Conservation (phyloP, 805 yeast species). For the Hanseniaspora clermontiae region DNA sequence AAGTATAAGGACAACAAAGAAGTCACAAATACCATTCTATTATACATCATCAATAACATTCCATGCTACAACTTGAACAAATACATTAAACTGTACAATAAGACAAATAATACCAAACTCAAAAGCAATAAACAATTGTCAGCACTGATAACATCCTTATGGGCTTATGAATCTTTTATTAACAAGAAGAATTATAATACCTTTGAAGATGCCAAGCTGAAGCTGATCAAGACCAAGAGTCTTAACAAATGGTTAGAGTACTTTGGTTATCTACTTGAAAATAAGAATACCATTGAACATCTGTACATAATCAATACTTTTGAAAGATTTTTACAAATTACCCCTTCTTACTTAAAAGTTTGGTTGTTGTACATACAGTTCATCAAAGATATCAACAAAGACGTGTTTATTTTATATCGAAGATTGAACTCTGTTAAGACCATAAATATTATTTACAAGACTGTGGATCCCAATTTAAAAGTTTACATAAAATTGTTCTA, state of each 20-base stretch:
- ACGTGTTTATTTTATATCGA: not conserved
- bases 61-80: constrained; percentile 6
- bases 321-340: constrained; percentile 6
- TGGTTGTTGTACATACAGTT: constrained; percentile 5
- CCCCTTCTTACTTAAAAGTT: not conserved
- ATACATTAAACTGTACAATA: constrained; percentile 1
- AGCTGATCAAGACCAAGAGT: not conserved
- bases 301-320: not conserved
- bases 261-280: not conserved
- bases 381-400: not conserved
- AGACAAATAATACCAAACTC: not conserved
- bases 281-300: not conserved
- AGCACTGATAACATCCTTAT: not conserved
- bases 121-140: not conserved
- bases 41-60: not conserved
- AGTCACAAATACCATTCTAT: not conserved
- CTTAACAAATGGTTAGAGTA: not conserved
- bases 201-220: not conserved
- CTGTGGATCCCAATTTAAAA: not conserved
- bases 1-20: not conserved
- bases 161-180: constrained; percentile 3
- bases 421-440: not conserved
- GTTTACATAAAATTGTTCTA: not conserved
- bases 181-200: not conserved
- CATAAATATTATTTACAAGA: not conserved